These are phyloP conservation scores for Diaporthe amygdali DNA, from an alignment of 2,329 filamentous ascomycete species.

Conservation along the genomic window DNA sequence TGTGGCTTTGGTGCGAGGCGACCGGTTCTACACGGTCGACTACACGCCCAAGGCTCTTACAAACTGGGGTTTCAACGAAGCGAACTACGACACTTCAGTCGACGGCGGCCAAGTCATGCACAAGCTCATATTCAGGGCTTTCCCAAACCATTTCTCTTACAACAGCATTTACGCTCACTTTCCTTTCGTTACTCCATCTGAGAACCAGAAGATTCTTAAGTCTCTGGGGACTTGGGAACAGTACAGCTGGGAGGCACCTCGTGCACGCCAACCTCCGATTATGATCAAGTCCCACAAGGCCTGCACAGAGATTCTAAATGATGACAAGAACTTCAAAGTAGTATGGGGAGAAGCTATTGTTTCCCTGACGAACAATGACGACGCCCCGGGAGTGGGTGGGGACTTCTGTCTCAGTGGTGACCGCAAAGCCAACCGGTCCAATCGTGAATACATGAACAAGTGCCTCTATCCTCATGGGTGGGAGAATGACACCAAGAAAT, in stretches of 20 bases:
- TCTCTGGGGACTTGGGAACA: conserved; percentile 58
- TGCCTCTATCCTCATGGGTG: background rate
- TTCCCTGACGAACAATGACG: conserved; percentile 41
- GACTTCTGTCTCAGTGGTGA: conserved; percentile 8
- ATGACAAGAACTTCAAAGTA: conserved; percentile 61
- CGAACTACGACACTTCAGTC: conserved; percentile 41
- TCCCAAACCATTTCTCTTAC: conserved; percentile 49
- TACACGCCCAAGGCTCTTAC: conserved; percentile 48
- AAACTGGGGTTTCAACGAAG: conserved; percentile 50
- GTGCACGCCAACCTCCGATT: conserved; percentile 48
- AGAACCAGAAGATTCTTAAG: conserved; percentile 65
- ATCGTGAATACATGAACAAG: background rate
- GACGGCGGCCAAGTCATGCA: conserved; percentile 50
- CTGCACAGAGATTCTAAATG: conserved; percentile 53
- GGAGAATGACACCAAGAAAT: background rate
- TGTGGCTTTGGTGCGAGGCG: conserved; percentile 61
- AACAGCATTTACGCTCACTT: conserved; percentile 69
- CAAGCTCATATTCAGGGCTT: conserved; percentile 50
- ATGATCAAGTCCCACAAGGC: conserved; percentile 59
- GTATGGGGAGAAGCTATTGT: conserved; percentile 62
- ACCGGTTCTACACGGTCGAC: conserved; percentile 63
- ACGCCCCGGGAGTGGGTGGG: background rate
- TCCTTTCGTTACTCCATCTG: conserved; percentile 45
- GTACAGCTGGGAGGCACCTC: conserved; percentile 63
- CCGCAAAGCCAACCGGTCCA: background rate